These are phyloP conservation scores for Geotrichum carabidarum DNA, from an alignment of 1,139 yeast genomes.

Conservation along the genomic window DNA sequence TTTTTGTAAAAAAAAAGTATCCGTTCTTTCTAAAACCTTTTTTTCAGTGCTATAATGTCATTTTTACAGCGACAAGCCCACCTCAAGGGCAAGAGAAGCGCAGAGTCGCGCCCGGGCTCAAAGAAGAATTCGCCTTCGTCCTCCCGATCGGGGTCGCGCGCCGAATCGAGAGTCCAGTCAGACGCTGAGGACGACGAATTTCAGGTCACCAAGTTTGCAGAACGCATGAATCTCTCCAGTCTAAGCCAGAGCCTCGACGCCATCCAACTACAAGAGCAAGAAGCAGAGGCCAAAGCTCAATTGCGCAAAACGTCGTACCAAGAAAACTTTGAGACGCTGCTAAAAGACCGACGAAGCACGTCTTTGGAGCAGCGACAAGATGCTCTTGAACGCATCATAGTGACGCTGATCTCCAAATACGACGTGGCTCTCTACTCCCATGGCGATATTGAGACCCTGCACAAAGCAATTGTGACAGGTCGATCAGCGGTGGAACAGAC, in stretches of 20 bases:
- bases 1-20: too few relatives aligned
- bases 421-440: constrained; percentile 31
- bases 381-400: constrained; percentile 31
- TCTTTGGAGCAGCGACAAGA: constrained; percentile 36
- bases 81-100: constrained; percentile 4
- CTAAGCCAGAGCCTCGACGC: constrained; percentile 1
- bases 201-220: constrained; percentile 13
- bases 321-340: constrained; percentile 32
- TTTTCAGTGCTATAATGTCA: constrained; percentile 1
- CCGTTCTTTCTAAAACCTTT: too few relatives aligned
- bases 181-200: constrained; percentile 14
- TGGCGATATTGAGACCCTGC: constrained; percentile 26
- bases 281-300: constrained; percentile 4
- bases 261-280: neutral
- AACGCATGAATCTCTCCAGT: constrained; percentile 5
- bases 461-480: constrained; percentile 28
- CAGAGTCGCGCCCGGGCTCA: constrained; percentile 2
- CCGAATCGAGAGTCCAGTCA: neutral
- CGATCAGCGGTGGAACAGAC: constrained; percentile 25
- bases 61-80: constrained; percentile 11
- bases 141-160: constrained; percentile 1
- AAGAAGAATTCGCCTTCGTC: constrained; percentile 3
- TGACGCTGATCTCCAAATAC: constrained; percentile 32
- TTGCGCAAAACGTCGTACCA: constrained; percentile 21
- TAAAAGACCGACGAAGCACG: constrained; percentile 33